Evolutionary conservation across 2,329 filamentous ascomycete species (phyloP).

Genomic region (Lecanicillium sp.): DNA sequence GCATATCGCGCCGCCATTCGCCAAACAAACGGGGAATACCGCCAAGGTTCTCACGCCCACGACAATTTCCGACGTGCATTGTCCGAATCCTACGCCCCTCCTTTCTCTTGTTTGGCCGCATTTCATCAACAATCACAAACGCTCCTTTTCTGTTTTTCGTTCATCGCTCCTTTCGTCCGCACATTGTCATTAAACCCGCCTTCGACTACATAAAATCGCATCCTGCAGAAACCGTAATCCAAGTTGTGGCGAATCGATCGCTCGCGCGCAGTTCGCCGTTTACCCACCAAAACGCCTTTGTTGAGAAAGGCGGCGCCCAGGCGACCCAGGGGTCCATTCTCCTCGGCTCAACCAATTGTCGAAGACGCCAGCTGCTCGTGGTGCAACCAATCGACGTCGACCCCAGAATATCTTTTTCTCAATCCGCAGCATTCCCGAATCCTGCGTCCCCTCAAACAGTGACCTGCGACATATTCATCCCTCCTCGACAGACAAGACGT

Average conservation of each 20-base stretch:
- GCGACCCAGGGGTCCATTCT: slow-evolving; percentile 6
- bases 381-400: slow-evolving; percentile 8
- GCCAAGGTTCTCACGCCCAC: slow-evolving; percentile 11
- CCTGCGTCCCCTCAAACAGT: not conserved
- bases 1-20: not conserved
- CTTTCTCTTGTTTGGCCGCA: not conserved
- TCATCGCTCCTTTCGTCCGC: not conserved
- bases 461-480: not conserved
- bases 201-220: not conserved
- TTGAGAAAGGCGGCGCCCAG: slow-evolving; percentile 5
- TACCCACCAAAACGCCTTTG: slow-evolving; percentile 3
- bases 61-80: slow-evolving; percentile 9
- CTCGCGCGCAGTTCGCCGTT: not conserved
- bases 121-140: not conserved
- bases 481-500: not conserved
- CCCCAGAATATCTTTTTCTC: slow-evolving; percentile 12
- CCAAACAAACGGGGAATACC: slow-evolving; percentile 6
- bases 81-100: not conserved
- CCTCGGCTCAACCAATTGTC: slow-evolving; percentile 12
- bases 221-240: not conserved
- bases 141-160: not conserved
- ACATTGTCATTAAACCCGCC: not conserved
- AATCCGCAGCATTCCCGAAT: not conserved
- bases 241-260: not conserved
- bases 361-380: slow-evolving; percentile 6